Base-by-base conservation (phyloP, 2,329 filamentous ascomycete species). In the Epichloe hybrida region DNA sequence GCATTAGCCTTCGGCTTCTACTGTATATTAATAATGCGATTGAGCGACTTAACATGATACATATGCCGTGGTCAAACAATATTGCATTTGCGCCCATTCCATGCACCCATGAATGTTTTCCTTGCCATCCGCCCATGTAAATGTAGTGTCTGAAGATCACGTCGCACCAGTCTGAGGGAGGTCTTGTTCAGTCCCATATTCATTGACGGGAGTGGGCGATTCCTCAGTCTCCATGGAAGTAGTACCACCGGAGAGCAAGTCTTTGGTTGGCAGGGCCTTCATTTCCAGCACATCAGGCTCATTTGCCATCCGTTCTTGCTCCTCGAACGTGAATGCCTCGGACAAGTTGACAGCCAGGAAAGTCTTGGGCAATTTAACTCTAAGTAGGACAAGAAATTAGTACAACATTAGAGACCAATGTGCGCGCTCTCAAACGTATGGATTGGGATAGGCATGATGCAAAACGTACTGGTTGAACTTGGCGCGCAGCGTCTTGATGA, bases 401-500 rank as follows among this genome's bases (percentile, higher is more conserved):
- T 20, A 31, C 31, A 11, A 11, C 31, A 31, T 11, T 20, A n/a
- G 23, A 20, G 12, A 34, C 38, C 12, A 0, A 9, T 5, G 13
- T 20, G 13, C 9, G n/a, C n/a, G 37, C 37, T n/a, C 37, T 38
- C n/a, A 39, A 46, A 11, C 23, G 52, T 54, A 53, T 52, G 58
- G 23, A 56, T 52, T 38, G 45, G 38, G 38, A 34, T 8, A 20
- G 3, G 15, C 34, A 27, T 39, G 34, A 37, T 31, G 38, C 7
- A 2, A 46, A 52, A 74, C 84, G 71, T 76, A 91, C 86, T 89
- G 89, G 63, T 95, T 87, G 63, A 98, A 97, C 62, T 95, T 97
- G 47, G 87, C 91, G 57, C 90, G 81, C 56, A 98, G 72, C 2
- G 90, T 97, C 69, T 95, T 90, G 58, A 98, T 87, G n/a, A 98